These are phyloP conservation scores for Pichia sp. DNA, from an alignment of 1,139 yeast species.

Conservation along the genomic window DNA sequence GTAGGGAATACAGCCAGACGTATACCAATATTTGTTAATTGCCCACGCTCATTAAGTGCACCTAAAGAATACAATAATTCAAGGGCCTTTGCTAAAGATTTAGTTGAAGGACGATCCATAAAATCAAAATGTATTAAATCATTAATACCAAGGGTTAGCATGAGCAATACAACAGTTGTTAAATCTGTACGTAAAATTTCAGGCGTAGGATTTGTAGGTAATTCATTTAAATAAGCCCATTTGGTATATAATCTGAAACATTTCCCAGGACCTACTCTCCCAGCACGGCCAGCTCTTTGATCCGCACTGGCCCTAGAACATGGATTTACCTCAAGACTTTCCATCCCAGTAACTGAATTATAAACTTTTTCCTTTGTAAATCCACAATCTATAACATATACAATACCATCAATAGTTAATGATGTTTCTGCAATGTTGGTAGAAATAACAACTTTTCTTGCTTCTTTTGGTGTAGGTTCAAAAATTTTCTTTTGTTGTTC, in stretches of 20 bases:
- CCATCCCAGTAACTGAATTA: slow-evolving; percentile 85
- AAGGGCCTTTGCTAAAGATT: slow-evolving; percentile 67
- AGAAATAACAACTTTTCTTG: slow-evolving; percentile 85
- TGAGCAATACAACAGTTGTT: slow-evolving; percentile 63
- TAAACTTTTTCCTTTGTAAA: slow-evolving; percentile 82
- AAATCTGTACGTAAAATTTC: slow-evolving; percentile 82
- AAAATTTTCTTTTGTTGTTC: slow-evolving; percentile 77
- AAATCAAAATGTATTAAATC: slow-evolving; percentile 66
- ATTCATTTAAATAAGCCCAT: slow-evolving; percentile 73
- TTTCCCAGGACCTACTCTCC: slow-evolving; percentile 94
- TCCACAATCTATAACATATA: slow-evolving; percentile 87
- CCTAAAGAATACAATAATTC: slow-evolving; percentile 81
- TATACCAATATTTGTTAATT: slow-evolving; percentile 70
- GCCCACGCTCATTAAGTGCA: slow-evolving; percentile 76
- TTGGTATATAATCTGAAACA: slow-evolving; percentile 86
- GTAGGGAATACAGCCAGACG: slow-evolving; percentile 91
- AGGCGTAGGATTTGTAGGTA: slow-evolving; percentile 76
- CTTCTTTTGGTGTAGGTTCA: slow-evolving; percentile 75
- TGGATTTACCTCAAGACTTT: slow-evolving; percentile 73
- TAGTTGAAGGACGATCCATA: slow-evolving; percentile 83
- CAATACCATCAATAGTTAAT: slow-evolving; percentile 87
- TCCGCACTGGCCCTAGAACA: slow-evolving; percentile 94
- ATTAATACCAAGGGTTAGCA: slow-evolving; percentile 75
- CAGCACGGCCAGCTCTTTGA: slow-evolving; percentile 96
- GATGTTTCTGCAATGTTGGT: slow-evolving; percentile 97